Conservation (phyloP, 306 rosid genomes). For the Malus sieversii region DNA sequence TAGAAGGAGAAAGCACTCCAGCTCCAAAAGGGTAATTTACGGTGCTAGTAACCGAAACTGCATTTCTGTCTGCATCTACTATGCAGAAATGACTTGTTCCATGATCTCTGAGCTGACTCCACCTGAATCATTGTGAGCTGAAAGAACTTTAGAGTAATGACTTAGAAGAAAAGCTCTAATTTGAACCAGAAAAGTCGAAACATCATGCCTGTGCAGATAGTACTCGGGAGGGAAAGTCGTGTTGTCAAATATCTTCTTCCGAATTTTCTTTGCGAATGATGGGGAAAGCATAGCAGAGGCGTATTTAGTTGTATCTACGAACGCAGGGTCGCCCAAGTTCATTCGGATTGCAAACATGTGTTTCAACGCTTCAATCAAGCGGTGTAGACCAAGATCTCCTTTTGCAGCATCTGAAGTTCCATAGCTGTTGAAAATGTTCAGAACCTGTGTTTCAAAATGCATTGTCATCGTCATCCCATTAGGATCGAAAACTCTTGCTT, state of each 20-base stretch:
- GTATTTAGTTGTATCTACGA: conserved; percentile 33
- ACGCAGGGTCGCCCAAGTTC: conserved; percentile 89
- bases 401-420: conserved; percentile 48
- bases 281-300: conserved; percentile 62
- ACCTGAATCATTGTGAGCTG: conserved; percentile 37
- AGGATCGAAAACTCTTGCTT: background rate
- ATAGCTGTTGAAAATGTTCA: conserved; percentile 68
- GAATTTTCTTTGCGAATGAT: conserved; percentile 56
- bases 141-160: conserved; percentile 1
- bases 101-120: conserved; percentile 89
- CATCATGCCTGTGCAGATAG: conserved; percentile 54
- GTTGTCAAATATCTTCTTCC: conserved; percentile 59
- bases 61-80: conserved; percentile 84
- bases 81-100: conserved; percentile 93
- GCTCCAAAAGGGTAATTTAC: conserved; percentile 66
- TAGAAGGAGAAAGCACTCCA: conserved; percentile 67
- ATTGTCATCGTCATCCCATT: background rate
- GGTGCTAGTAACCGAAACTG: conserved; percentile 68
- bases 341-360: conserved; percentile 73
- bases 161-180: conserved; percentile 1
- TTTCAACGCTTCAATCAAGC: conserved; percentile 76
- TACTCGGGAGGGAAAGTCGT: conserved; percentile 83
- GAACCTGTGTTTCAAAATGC: conserved; percentile 38
- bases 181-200: conserved; percentile 4
- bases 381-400: conserved; percentile 71